Evolutionary conservation across 2,329 filamentous ascomycete species (phyloP).

Genomic region (Fusarium newnesense): DNA sequence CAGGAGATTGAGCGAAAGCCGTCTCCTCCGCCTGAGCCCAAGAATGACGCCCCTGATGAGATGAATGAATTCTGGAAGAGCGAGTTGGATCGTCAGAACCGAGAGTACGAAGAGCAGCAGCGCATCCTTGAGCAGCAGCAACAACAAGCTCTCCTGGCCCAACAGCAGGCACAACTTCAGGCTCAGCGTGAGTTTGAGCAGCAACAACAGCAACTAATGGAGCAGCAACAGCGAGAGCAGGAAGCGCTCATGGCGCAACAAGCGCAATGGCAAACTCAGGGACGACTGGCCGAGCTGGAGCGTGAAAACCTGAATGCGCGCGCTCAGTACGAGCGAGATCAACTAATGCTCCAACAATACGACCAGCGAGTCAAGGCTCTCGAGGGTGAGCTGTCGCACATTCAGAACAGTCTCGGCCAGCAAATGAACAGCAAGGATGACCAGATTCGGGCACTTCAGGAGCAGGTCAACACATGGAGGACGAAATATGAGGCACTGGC

Average conservation of each 20-base stretch:
- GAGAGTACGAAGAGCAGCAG: conserved; percentile 96
- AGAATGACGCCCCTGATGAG: conserved; percentile 85
- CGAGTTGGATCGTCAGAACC: conserved; percentile 89
- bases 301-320: conserved; percentile 94
- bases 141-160: conserved; percentile 80
- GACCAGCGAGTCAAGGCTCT: conserved; percentile 93
- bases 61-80: conserved; percentile 99
- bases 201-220: conserved; percentile 85
- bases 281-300: conserved; percentile 93
- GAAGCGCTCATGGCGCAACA: conserved; percentile 91
- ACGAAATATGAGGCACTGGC: conserved; percentile 96
- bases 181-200: conserved; percentile 97
- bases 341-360: conserved; percentile 96
- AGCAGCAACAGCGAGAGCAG: conserved; percentile 91
- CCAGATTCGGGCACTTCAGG: conserved; percentile 90
- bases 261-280: conserved; percentile 92
- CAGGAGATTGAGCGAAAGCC: conserved; percentile 76
- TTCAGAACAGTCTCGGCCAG: conserved; percentile 85
- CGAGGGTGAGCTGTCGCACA: conserved; percentile 84
- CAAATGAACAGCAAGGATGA: conserved; percentile 93
- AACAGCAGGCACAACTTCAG: conserved; percentile 84
- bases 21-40: conserved; percentile 74
- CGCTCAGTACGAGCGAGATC: conserved; percentile 96
- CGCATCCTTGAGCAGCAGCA: conserved; percentile 87
- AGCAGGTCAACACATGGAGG: conserved; percentile 98